Conservation (phyloP, 208 protist genomes). For the Trypanosoma melophagium region DNA sequence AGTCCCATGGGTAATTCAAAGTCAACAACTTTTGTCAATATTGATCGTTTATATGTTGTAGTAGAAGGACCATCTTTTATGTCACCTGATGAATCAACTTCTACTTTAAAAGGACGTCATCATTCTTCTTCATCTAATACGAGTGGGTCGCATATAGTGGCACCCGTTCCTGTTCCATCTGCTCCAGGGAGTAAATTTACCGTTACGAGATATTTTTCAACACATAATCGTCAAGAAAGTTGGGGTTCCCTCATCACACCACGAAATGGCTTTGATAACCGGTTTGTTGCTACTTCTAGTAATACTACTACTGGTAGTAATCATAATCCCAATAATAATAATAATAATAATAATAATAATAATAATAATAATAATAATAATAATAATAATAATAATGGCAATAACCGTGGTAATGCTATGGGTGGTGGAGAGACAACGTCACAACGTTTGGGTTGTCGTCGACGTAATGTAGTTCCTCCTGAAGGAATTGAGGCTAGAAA, state of each 20-base stretch:
- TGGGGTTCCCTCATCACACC: not conserved
- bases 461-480: not conserved
- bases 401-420: not conserved
- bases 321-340: no score
- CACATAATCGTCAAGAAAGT: not conserved
- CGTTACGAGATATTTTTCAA: conserved; percentile 27
- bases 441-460: not conserved
- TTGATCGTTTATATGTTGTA: conserved; percentile 19
- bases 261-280: not conserved
- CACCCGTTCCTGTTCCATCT: conserved; percentile 2
- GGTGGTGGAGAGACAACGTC: not conserved
- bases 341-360: not conserved
- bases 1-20: not conserved
- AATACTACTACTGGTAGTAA: not conserved
- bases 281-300: not conserved
- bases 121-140: conserved; percentile 2
- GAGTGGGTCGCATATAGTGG: not conserved
- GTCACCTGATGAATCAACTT: not conserved
- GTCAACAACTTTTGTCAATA: not conserved
- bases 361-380: not conserved
- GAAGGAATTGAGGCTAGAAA: conserved; percentile 19
- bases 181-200: conserved; percentile 28
- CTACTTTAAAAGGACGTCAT: not conserved
- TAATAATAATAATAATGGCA: not conserved
- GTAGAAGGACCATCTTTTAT: not conserved